These are phyloP conservation scores for Eruca vesicaria DNA, from an alignment of 441 rosid genomes.

Conservation along the genomic window DNA sequence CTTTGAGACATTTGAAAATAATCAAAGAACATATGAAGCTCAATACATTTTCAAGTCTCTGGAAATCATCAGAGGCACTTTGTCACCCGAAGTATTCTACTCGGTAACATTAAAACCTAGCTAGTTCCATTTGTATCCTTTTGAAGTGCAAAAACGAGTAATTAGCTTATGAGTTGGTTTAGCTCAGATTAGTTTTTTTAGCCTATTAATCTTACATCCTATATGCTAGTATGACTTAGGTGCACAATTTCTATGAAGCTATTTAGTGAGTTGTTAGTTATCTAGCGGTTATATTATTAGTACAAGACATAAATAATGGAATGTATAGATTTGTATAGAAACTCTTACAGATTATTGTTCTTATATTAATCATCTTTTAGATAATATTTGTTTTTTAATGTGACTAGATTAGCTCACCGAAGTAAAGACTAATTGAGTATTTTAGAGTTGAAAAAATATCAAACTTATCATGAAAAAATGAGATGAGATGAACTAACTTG, in stretches of 20 bases:
- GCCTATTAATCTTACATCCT: neutral
- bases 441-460: neutral
- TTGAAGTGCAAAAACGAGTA: neutral
- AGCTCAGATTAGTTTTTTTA: neutral
- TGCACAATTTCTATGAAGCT: neutral
- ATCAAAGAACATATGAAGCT: conserved; percentile 69
- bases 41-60: conserved; percentile 71
- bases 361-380: neutral
- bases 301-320: neutral
- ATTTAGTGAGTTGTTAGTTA: neutral
- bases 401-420: neutral
- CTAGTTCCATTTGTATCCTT: neutral
- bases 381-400: neutral
- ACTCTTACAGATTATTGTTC: neutral
- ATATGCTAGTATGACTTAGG: neutral
- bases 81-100: conserved; percentile 32
- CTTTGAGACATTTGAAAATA: conserved; percentile 56
- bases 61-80: conserved; percentile 64
- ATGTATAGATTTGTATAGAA: neutral
- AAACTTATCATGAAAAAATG: neutral
- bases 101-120: conserved; percentile 4
- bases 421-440: neutral
- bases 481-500: neutral
- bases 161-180: neutral
- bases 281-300: neutral